Evolutionary conservation across 2,329 filamentous ascomycete genomes (phyloP).

Genomic region (Biscogniauxia sp.): DNA sequence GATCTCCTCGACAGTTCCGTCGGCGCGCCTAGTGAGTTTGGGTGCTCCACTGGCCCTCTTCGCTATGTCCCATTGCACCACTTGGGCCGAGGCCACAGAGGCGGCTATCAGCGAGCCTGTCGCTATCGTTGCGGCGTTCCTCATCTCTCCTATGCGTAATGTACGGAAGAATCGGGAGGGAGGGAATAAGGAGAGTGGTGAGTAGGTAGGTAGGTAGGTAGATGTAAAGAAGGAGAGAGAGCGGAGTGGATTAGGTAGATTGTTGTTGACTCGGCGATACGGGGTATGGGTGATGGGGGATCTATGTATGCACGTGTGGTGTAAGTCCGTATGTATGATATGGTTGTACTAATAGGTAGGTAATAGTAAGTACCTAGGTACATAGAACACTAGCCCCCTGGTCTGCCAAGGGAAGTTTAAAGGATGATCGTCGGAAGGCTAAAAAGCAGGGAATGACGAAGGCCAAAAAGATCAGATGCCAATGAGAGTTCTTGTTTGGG

Average conservation of each 20-base stretch:
- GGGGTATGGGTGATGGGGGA: background rate
- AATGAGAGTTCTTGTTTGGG: background rate
- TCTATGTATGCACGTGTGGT: background rate
- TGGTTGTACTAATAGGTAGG: no score
- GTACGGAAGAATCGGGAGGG: background rate
- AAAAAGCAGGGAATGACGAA: background rate
- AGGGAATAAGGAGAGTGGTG: background rate
- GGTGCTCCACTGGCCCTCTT: constrained; percentile 31
- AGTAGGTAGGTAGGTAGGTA: background rate
- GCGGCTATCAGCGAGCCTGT: constrained; percentile 27
- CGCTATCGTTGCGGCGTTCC: constrained; percentile 21
- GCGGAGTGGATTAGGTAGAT: background rate
- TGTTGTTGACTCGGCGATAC: background rate
- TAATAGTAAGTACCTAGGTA: background rate
- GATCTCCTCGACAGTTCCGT: constrained; percentile 39
- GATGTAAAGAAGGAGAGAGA: background rate
- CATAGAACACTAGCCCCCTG: background rate
- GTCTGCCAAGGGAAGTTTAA: background rate
- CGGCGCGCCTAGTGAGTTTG: constrained; percentile 37
- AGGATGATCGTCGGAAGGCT: background rate
- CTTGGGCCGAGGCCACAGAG: constrained; percentile 30
- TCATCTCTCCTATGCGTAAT: constrained; percentile 17
- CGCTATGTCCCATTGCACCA: constrained; percentile 50
- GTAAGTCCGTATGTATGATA: no score
- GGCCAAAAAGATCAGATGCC: background rate